A percentile compares a stretch with the other conserved stretches of the same genome.
Conservation (phyloP, 176 grass and related monocot species). For the Rhipidocladum racemiflorum region DNA sequence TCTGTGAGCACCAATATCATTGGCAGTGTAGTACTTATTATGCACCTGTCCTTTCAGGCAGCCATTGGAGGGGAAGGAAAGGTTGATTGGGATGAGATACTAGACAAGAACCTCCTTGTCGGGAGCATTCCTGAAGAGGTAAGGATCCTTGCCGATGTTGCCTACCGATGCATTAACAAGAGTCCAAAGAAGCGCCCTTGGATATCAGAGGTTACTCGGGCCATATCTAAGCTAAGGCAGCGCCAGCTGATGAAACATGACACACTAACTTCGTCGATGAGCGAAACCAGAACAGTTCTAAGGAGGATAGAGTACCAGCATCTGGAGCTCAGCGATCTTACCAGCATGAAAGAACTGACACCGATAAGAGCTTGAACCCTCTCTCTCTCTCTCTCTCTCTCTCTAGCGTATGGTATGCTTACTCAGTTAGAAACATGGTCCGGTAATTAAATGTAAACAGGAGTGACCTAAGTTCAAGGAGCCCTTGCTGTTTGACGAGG, state of each 20-base stretch:
- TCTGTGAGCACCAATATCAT: background rate
- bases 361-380: slow-evolving; percentile 35
- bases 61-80: slow-evolving; percentile 73
- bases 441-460: slow-evolving; percentile 16
- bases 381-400: background rate
- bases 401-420: background rate
- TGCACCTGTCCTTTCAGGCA: slow-evolving; percentile 51
- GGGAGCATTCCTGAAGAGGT: slow-evolving; percentile 62
- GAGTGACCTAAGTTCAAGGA: slow-evolving; percentile 8
- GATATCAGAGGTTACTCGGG: slow-evolving; percentile 68
- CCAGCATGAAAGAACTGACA: slow-evolving; percentile 54
- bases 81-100: slow-evolving; percentile 82
- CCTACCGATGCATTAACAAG: slow-evolving; percentile 78
- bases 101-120: slow-evolving; percentile 66
- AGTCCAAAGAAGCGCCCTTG: slow-evolving; percentile 78
- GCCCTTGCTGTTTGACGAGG: slow-evolving; percentile 18
- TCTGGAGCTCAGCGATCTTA: slow-evolving; percentile 70
- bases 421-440: background rate
- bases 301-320: slow-evolving; percentile 77
- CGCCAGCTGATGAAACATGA: slow-evolving; percentile 48
- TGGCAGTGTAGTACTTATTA: background rate
- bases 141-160: slow-evolving; percentile 70
- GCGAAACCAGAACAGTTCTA: slow-evolving; percentile 51
- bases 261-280: slow-evolving; percentile 27
- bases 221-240: slow-evolving; percentile 71